Evolutionary conservation across 2,329 filamentous ascomycete species (phyloP).

Genomic region (Ambrosiella cleistominuta): DNA sequence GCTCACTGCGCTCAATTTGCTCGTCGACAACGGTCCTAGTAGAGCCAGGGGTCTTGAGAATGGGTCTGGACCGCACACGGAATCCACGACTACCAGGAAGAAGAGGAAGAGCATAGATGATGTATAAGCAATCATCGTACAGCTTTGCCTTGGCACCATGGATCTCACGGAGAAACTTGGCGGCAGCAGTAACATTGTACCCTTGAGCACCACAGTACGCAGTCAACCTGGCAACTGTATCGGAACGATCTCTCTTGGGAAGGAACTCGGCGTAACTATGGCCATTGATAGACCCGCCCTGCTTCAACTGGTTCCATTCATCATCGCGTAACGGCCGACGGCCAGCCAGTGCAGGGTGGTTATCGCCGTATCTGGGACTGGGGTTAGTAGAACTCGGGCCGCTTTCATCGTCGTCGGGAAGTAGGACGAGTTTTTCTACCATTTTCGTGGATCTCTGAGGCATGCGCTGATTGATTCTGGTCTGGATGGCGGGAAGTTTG

Average conservation of each 20-base stretch:
- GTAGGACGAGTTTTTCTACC: conserved; percentile 87
- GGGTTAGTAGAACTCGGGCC: conserved; percentile 27
- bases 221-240: conserved; percentile 77
- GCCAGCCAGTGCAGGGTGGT: conserved; percentile 5
- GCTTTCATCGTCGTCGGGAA: conserved; percentile 59
- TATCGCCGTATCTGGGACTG: conserved; percentile 33
- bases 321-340: conserved; percentile 45
- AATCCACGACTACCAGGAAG: conserved; percentile 76
- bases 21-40: conserved; percentile 86
- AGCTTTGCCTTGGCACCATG: conserved; percentile 88
- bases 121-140: conserved; percentile 94
- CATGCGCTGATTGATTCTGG: conserved; percentile 39
- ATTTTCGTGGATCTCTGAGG: conserved; percentile 84
- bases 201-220: conserved; percentile 93
- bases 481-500: conserved; percentile 19
- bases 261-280: conserved; percentile 91
- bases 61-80: conserved; percentile 72
- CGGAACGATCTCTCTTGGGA: conserved; percentile 70
- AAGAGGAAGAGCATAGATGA: conserved; percentile 81
- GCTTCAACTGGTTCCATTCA: conserved; percentile 45
- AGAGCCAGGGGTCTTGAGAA: conserved; percentile 73
- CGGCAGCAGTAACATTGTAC: conserved; percentile 77
- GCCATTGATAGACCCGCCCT: conserved; percentile 43
- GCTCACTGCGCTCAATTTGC: conserved; percentile 88
- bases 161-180: conserved; percentile 69